These are phyloP conservation scores for Eremothecium gossypii DNA, from an alignment of 1,139 yeast species.

Conservation along the genomic window DNA sequence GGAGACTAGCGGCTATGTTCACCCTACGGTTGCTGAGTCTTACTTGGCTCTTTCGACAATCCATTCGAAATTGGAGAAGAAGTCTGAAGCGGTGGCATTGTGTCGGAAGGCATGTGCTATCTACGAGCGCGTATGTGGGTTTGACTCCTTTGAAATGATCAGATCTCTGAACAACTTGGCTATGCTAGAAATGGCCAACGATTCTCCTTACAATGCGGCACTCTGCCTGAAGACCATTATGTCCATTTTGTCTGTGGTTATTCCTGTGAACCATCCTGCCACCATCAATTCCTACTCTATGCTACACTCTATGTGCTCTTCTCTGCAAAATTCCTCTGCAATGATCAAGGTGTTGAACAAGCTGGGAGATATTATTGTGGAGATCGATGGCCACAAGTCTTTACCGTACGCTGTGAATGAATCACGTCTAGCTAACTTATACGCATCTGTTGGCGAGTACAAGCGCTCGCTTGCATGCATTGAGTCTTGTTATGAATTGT, in stretches of 20 bases:
- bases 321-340: constrained; percentile 30
- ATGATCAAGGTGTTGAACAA: constrained; percentile 43
- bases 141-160: constrained; percentile 70
- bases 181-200: constrained; percentile 53
- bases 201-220: constrained; percentile 53
- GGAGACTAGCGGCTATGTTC: constrained; percentile 76
- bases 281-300: constrained; percentile 54
- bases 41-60: constrained; percentile 58
- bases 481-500: constrained; percentile 53
- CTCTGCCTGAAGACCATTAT: constrained; percentile 55
- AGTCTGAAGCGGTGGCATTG: constrained; percentile 53
- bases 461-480: constrained; percentile 45
- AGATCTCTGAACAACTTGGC: constrained; percentile 71
- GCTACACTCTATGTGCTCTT: constrained; percentile 45
- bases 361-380: constrained; percentile 39
- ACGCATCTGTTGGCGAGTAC: constrained; percentile 47
- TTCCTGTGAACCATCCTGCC: constrained; percentile 60
- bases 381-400: constrained; percentile 45
- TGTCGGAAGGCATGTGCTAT: constrained; percentile 66
- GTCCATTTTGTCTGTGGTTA: constrained; percentile 44
- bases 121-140: constrained; percentile 71
- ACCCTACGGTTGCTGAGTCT: constrained; percentile 68
- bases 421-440: constrained; percentile 43
- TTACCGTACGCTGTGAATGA: constrained; percentile 57
- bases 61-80: constrained; percentile 52